Percentiles rank a stretch among this genome's conserved stretches.
Evolutionary conservation across 2,329 filamentous ascomycete species (phyloP).

Genomic region (Xylariaceae sp.): DNA sequence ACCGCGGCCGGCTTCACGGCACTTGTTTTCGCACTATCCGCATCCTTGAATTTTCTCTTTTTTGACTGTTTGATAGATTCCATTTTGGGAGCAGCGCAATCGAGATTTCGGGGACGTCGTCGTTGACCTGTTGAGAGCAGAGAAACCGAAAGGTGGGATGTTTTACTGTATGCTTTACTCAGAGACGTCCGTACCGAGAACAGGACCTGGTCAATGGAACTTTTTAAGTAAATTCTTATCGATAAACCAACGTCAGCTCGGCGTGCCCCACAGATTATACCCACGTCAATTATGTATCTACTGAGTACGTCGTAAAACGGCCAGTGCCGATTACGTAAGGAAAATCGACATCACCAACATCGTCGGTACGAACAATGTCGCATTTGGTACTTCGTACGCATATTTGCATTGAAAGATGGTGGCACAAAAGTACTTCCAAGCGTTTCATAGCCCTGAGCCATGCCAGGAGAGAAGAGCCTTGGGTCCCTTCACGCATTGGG

Average conservation of each 20-base stretch:
- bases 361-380: too few relatives aligned
- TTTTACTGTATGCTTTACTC: neutral
- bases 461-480: too few relatives aligned
- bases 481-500: too few relatives aligned
- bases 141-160: conserved; percentile 3
- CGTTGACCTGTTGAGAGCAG: neutral
- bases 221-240: conserved; percentile 18
- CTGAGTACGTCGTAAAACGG: too few relatives aligned
- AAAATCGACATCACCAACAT: too few relatives aligned
- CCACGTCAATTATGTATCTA: too few relatives aligned
- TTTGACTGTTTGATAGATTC: conserved; percentile 35
- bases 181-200: neutral
- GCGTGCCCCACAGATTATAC: neutral
- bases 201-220: conserved; percentile 5
- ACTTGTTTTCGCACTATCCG: conserved; percentile 28
- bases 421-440: too few relatives aligned
- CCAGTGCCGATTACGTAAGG: too few relatives aligned
- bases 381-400: too few relatives aligned
- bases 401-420: too few relatives aligned
- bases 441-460: too few relatives aligned
- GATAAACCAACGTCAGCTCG: conserved; percentile 2
- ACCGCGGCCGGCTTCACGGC: conserved; percentile 30
- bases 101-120: neutral
- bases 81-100: conserved; percentile 21
- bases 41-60: conserved; percentile 41